Evolutionary conservation across 2,329 filamentous ascomycete genomes (phyloP).

Genomic region (Hortaea sp.): DNA sequence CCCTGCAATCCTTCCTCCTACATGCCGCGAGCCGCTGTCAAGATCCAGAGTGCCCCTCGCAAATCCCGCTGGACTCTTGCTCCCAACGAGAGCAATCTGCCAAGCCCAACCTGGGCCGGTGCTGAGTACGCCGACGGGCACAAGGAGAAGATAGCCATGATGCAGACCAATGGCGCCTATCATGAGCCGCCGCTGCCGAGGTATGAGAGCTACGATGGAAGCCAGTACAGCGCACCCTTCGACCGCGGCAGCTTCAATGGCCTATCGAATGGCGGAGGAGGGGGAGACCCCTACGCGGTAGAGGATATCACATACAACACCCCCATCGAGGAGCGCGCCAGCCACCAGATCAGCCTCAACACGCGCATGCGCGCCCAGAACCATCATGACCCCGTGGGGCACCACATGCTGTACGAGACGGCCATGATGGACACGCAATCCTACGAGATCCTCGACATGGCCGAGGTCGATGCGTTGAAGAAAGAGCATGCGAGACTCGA

Average conservation of each 20-base stretch:
- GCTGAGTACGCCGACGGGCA: neutral
- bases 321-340: conserved; percentile 13
- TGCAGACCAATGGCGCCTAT: conserved; percentile 12
- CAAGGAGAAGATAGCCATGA: conserved; percentile 8
- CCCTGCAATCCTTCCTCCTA: neutral
- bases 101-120: neutral
- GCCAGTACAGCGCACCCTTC: conserved; percentile 14
- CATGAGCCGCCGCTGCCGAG: conserved; percentile 8
- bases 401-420: conserved; percentile 88
- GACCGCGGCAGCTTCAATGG: neutral
- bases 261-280: neutral
- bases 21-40: conserved; percentile 15
- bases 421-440: conserved; percentile 79
- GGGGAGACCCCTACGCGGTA: conserved; percentile 2
- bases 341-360: conserved; percentile 20
- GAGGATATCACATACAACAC: conserved; percentile 17
- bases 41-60: conserved; percentile 11
- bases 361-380: conserved; percentile 18
- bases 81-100: conserved; percentile 1
- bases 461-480: conserved; percentile 86
- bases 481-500: conserved; percentile 66
- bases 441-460: conserved; percentile 78
- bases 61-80: conserved; percentile 13
- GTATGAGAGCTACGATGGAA: conserved; percentile 21
- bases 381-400: conserved; percentile 53